These are phyloP conservation scores for Rhynchospora tenuis DNA, from an alignment of 176 grass and related monocot species.

Conservation along the genomic window DNA sequence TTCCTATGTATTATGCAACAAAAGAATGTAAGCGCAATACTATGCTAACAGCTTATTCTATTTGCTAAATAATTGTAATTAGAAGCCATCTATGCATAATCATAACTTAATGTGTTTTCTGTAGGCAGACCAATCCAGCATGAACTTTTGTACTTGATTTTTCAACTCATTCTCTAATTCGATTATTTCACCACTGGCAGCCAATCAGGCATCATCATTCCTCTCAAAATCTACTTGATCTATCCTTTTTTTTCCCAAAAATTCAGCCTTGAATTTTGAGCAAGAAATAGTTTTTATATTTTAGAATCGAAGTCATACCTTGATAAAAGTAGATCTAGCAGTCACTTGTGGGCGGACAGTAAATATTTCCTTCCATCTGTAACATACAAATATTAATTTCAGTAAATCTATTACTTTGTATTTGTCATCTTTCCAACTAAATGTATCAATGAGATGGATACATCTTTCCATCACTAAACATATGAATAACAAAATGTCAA, in stretches of 20 bases:
- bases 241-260: not conserved
- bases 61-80: not conserved
- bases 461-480: too few relatives aligned
- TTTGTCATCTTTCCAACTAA: too few relatives aligned
- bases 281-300: not conserved
- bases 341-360: too few relatives aligned
- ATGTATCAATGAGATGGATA: too few relatives aligned
- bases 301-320: conserved; percentile 28
- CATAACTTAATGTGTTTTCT: not conserved
- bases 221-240: too few relatives aligned
- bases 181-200: too few relatives aligned
- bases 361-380: too few relatives aligned
- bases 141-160: not conserved
- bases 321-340: conserved; percentile 17
- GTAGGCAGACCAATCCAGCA: not conserved
- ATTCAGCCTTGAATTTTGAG: not conserved
- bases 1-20: conserved; percentile 19
- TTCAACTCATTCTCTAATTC: too few relatives aligned
- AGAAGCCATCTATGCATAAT: not conserved
- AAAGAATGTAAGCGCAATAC: not conserved
- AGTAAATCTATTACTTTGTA: too few relatives aligned
- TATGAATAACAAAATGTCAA: too few relatives aligned
- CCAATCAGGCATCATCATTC: too few relatives aligned
- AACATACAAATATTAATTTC: too few relatives aligned
- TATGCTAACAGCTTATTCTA: not conserved